Conservation (phyloP, 2,329 filamentous ascomycete species). For the Zymoseptoria pseudotritici region DNA sequence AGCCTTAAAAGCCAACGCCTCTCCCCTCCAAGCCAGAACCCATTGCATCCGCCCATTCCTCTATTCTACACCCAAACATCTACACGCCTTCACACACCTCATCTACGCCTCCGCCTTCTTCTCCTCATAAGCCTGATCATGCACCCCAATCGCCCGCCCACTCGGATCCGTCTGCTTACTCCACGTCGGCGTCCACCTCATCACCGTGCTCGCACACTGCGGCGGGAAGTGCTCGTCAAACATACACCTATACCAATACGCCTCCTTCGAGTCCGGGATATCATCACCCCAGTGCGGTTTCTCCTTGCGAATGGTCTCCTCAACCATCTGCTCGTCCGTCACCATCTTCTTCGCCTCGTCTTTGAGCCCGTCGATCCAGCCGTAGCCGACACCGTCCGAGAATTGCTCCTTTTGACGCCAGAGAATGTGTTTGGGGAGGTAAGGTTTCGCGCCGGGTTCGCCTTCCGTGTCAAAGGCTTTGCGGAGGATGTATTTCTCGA, state of each 20-base stretch:
- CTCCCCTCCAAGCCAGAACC: not conserved
- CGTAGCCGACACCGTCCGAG: constrained; percentile 92
- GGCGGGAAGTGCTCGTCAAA: constrained; percentile 98
- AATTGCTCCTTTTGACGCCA: constrained; percentile 99
- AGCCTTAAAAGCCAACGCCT: not conserved
- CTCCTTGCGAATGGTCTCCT: constrained; percentile 61
- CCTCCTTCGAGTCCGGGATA: constrained; percentile 93
- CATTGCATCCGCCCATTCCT: not conserved
- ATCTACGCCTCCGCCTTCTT: not conserved
- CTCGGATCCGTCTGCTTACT: constrained; percentile 92
- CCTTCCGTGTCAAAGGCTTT: constrained; percentile 87
- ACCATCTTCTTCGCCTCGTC: constrained; percentile 84
- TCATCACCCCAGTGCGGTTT: constrained; percentile 93
- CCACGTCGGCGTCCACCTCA: constrained; percentile 97
- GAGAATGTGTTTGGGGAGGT: constrained; percentile 92
- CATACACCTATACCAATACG: constrained; percentile 98
- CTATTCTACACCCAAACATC: not conserved
- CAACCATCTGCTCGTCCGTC: constrained; percentile 77
- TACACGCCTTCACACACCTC: not conserved
- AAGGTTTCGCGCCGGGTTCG: constrained; percentile 70
- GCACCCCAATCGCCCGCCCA: constrained; percentile 52
- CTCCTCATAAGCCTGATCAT: constrained; percentile 29
- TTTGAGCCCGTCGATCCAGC: constrained; percentile 97
- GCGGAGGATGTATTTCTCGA: constrained; percentile 97
- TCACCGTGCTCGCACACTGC: constrained; percentile 83